These are phyloP conservation scores for Ceratonia siliqua DNA, from an alignment of 306 rosid genomes.

Conservation along the genomic window DNA sequence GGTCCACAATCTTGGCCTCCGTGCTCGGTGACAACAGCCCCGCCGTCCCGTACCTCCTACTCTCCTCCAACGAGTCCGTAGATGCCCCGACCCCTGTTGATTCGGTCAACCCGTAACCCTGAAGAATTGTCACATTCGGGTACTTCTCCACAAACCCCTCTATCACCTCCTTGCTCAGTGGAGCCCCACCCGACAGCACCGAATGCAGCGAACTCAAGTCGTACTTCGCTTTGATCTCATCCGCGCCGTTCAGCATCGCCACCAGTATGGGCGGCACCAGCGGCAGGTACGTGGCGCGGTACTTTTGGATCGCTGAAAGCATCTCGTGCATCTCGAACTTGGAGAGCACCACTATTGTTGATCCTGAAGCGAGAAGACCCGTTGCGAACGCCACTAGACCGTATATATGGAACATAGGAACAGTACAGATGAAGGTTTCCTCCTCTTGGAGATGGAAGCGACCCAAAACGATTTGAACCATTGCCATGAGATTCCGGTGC, in stretches of 20 bases:
- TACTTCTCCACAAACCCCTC: slow-evolving; percentile 76
- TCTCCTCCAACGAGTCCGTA: slow-evolving; percentile 84
- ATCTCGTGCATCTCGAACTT: slow-evolving; percentile 82
- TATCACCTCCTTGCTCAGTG: slow-evolving; percentile 77
- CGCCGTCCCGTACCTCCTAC: slow-evolving; percentile 83
- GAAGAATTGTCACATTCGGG: slow-evolving; percentile 61
- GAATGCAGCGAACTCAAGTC: slow-evolving; percentile 61
- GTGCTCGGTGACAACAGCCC: slow-evolving; percentile 67
- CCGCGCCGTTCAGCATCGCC: slow-evolving; percentile 68
- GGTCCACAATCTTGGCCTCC: slow-evolving; percentile 73
- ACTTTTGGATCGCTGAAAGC: slow-evolving; percentile 59
- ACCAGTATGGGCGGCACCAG: slow-evolving; percentile 88
- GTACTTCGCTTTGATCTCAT: slow-evolving; percentile 60
- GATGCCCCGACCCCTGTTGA: slow-evolving; percentile 84
- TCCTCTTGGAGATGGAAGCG: slow-evolving; percentile 44
- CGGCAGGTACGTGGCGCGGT: slow-evolving; percentile 61
- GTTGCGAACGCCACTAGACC: slow-evolving; percentile 72
- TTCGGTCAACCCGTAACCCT: slow-evolving; percentile 90
- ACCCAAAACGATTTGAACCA: slow-evolving; percentile 53
- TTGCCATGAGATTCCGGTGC: slow-evolving; percentile 67
- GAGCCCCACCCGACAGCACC: slow-evolving; percentile 81
- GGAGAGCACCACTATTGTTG: slow-evolving; percentile 71
- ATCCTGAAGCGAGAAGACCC: slow-evolving; percentile 63
- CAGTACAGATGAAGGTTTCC: slow-evolving; percentile 75
- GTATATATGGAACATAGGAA: slow-evolving; percentile 93